Evolutionary conservation across 805 yeast species (phyloP).

Genomic region (Candida endomychidarum): DNA sequence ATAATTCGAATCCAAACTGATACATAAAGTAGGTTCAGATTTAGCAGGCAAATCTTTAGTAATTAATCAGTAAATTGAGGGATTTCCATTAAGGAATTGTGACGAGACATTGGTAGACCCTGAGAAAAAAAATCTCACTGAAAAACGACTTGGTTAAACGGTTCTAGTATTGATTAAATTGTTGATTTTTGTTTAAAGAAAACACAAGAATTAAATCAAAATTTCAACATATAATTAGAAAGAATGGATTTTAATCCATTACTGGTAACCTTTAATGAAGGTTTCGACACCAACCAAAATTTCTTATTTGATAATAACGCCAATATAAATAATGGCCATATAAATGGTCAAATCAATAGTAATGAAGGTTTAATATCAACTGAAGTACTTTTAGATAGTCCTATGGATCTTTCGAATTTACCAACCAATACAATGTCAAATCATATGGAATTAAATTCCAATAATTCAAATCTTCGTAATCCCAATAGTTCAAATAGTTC

Average conservation of each 20-base stretch:
- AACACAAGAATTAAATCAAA: no score
- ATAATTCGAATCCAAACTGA: no score
- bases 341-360: not conserved
- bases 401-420: slow-evolving; percentile 1
- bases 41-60: no score
- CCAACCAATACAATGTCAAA: not conserved
- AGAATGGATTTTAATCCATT: slow-evolving; percentile 6
- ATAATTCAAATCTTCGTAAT: not conserved
- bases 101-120: not conserved
- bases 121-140: not conserved
- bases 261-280: slow-evolving; percentile 3
- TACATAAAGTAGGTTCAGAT: not conserved
- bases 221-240: not conserved
- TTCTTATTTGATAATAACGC: slow-evolving; percentile 2
- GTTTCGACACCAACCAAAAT: not conserved
- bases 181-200: no score
- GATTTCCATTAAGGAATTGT: no score
- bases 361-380: not conserved
- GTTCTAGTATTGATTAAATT: not conserved
- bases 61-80: no score
- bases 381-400: slow-evolving; percentile 2
- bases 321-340: not conserved
- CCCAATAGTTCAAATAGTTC: not conserved
- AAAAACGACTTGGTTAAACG: slow-evolving; percentile 1
- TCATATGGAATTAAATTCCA: not conserved